Conservation (phyloP, 257 asterid species). For the Cinchona pubescens region DNA sequence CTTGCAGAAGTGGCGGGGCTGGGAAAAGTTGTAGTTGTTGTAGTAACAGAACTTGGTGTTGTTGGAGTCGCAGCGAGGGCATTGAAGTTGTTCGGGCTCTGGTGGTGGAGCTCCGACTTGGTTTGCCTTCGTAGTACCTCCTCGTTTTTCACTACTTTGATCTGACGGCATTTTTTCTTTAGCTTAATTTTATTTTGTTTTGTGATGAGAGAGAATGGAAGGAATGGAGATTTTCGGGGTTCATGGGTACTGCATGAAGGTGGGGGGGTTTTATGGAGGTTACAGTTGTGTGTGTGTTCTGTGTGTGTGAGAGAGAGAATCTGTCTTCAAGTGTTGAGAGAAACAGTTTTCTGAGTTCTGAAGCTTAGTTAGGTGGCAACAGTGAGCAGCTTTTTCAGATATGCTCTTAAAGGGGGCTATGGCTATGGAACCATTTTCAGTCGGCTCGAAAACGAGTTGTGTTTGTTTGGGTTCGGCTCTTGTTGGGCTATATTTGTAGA, state of each 20-base stretch:
- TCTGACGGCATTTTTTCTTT: conserved; percentile 59
- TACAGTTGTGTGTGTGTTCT: background rate
- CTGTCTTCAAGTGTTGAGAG: conserved; percentile 30
- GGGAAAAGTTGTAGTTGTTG: conserved; percentile 92
- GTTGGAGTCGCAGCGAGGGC: conserved; percentile 94
- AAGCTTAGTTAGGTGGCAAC: conserved; percentile 20
- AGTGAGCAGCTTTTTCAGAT: conserved; percentile 71
- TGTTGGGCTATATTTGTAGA: conserved; percentile 21
- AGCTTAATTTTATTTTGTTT: no score
- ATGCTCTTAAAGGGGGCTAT: background rate
- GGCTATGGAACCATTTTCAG: conserved; percentile 34
- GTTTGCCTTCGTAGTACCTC: conserved; percentile 29
- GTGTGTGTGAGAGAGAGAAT: conserved; percentile 35
- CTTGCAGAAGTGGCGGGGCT: conserved; percentile 94
- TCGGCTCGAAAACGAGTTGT: conserved; percentile 55
- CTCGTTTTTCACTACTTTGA: conserved; percentile 36
- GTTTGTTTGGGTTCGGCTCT: conserved; percentile 32
- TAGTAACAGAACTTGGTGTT: conserved; percentile 93
- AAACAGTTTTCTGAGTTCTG: conserved; percentile 42
- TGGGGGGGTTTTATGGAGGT: conserved; percentile 22
- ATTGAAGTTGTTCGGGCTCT: conserved; percentile 83
- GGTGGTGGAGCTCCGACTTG: conserved; percentile 66
- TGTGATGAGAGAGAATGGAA: background rate
- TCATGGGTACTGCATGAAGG: no score
- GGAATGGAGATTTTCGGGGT: conserved; percentile 3